These are phyloP conservation scores for Borovskyia barvae DNA, from an alignment of 208 protist species.

Conservation along the genomic window DNA sequence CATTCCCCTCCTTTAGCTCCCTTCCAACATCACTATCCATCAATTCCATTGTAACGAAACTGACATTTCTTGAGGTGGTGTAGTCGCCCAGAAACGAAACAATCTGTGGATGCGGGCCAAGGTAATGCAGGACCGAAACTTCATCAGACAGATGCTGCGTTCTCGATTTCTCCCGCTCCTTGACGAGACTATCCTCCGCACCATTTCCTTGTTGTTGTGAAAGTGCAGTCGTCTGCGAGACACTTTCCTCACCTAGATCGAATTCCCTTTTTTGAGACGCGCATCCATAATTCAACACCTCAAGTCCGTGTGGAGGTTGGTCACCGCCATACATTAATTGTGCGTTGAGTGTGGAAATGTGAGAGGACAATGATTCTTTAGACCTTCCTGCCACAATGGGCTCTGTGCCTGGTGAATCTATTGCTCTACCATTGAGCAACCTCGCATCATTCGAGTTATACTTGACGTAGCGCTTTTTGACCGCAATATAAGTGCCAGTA, in stretches of 20 bases:
- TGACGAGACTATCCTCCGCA: not conserved
- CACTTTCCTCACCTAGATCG: constrained; percentile 35
- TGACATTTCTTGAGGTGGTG: constrained; percentile 33
- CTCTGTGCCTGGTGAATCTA: not conserved
- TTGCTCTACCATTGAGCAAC: too few species aligned
- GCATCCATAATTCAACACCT: not conserved
- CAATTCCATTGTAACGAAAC: constrained; percentile 71
- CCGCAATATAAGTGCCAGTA: constrained; percentile 50
- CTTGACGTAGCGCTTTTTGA: constrained; percentile 62
- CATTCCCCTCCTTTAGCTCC: constrained; percentile 55
- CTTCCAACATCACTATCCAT: constrained; percentile 78
- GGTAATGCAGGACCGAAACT: constrained; percentile 37
- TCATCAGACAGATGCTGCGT: constrained; percentile 26
- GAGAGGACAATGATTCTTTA: too few species aligned
- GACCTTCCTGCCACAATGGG: not conserved
- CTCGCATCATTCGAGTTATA: not conserved
- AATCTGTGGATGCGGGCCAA: constrained; percentile 71
- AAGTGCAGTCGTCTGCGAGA: constrained; percentile 23
- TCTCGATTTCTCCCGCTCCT: not conserved
- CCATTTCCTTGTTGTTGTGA: constrained; percentile 6
- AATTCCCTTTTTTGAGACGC: constrained; percentile 11
- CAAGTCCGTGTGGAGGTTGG: not conserved
- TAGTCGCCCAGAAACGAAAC: constrained; percentile 54
- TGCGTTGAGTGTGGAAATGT: not conserved
- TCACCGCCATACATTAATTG: not conserved